These are phyloP conservation scores for Plasmodium reichenowi DNA, from an alignment of 169 alveolate species.

Conservation along the genomic window DNA sequence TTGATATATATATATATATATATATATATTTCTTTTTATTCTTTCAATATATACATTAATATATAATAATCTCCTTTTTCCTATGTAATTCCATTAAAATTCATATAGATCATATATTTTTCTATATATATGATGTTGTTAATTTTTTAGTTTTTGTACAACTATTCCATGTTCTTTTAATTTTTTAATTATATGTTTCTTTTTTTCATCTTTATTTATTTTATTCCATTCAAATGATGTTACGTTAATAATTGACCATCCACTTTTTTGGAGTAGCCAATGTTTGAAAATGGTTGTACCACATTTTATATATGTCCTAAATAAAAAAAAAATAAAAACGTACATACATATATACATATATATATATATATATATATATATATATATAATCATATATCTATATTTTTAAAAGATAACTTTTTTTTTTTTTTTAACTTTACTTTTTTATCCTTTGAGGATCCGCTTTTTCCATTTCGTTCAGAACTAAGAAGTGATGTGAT, in stretches of 20 bases:
- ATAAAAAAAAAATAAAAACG: not conserved
- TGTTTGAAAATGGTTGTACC: constrained; percentile 72
- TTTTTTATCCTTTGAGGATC: constrained; percentile 9
- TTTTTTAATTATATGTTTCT: constrained; percentile 25
- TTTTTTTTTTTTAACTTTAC: constrained; percentile 14
- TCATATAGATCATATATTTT: no score
- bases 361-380: not conserved
- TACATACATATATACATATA: not conserved
- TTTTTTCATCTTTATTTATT: constrained; percentile 34
- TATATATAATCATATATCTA: not conserved
- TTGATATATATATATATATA: no score
- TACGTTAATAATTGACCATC: constrained; percentile 53
- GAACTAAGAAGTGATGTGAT: constrained; percentile 64
- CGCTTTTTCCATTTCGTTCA: constrained; percentile 12
- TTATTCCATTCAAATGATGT: constrained; percentile 64
- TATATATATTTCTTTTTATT: no score
- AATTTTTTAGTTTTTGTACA: no score
- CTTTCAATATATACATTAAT: no score
- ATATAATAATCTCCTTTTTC: no score
- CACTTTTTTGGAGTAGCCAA: constrained; percentile 33
- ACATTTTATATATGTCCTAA: constrained; percentile 65
- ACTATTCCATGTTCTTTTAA: not conserved
- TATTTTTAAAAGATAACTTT: not conserved
- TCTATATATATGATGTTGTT: no score
- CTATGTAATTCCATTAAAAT: no score